Percentiles rank a stretch among this genome's conserved stretches.
These are phyloP conservation scores for Cryptococcus wingfieldii DNA, from an alignment of 1,284 basidiomycete genomes.

Conservation along the genomic window DNA sequence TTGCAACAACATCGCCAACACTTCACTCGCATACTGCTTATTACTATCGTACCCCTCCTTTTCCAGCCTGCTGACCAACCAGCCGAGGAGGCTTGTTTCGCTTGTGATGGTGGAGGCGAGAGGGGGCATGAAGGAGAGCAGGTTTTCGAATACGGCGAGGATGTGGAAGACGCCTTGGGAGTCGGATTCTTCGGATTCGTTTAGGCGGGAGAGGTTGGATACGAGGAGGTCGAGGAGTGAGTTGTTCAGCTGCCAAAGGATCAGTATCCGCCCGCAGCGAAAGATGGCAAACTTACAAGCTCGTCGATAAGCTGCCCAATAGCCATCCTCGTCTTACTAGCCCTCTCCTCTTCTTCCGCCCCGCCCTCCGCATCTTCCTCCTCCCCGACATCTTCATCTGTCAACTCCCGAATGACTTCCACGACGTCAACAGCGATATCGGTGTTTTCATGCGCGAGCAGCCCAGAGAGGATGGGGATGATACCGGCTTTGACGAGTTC, in stretches of 20 bases:
- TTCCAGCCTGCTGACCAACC: conserved; percentile 75
- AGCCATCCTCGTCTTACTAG: conserved; percentile 43
- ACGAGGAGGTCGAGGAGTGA: conserved; percentile 84
- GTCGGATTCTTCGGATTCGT: conserved; percentile 74
- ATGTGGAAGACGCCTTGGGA: conserved; percentile 86
- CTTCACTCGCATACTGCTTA: conserved; percentile 77
- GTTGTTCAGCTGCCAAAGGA: conserved; percentile 60
- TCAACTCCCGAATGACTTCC: conserved; percentile 86
- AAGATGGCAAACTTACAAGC: conserved; percentile 57
- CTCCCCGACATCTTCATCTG: conserved; percentile 89
- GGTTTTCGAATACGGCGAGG: conserved; percentile 89
- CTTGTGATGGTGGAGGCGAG: conserved; percentile 65
- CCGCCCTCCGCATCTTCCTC: conserved; percentile 68
- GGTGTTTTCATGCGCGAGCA: conserved; percentile 87
- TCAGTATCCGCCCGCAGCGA: not conserved
- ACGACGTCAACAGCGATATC: conserved; percentile 91
- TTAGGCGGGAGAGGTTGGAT: conserved; percentile 76
- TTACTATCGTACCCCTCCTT: conserved; percentile 73
- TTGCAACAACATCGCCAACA: conserved; percentile 84
- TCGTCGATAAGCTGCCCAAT: conserved; percentile 68
- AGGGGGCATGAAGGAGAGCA: conserved; percentile 75
- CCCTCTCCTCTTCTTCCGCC: conserved; percentile 56
- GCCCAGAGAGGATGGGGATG: conserved; percentile 63
- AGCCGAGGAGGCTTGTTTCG: conserved; percentile 69
- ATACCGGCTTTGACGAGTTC: conserved; percentile 77